Evolutionary conservation across 2,329 filamentous ascomycete species (phyloP), one percentile per base, ranked within the genome.

Genomic region (Colletotrichum sp.): DNA sequence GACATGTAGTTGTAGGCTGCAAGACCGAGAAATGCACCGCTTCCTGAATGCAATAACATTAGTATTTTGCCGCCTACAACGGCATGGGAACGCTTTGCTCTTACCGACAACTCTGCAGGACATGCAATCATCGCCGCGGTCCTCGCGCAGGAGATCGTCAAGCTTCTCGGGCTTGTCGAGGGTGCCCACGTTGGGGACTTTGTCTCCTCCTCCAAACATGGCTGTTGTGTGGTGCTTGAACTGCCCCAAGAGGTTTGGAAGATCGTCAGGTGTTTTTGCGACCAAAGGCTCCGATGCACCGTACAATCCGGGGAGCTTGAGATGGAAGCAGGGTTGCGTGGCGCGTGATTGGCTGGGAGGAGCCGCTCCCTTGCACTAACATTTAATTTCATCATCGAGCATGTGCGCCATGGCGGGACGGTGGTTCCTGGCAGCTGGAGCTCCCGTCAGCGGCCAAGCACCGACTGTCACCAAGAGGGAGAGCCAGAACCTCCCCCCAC

Each of bases 1-100:
- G 93, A 94, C 77, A 92, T 88, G 85, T 96, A 96, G 84, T 92
- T 96, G 85, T 96, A 97, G 2, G 89, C 92, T 5, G 92, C 95
- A 18, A 96, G 90, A 2, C 93, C 94, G 72, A 95, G 87, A 78
- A 97, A 95, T 1, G 94, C 93, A 52, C 92, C 90, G 81, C 94
- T 93, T 60, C 95, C 95, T 96, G 79, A 72, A 26, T 5, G 28
- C 10, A 8, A 34, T 48, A 63, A 62, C 28, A 48, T 48, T 16
- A 60, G 72, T 16, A 75, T 59, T 16, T 65, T 44, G 30, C 28
- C 36, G 44, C 18, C 32, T 8, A 8, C 9, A 30, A 30, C 18
- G 16, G 16, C 22, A 28, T 44, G 28, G 48, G 57, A 69, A 64
- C 18, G 52, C 26, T 59, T 24, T 24, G 71, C 68, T 87, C 89